Conservation (phyloP, 2,329 filamentous ascomycete species). For the Fusarium humuli region DNA sequence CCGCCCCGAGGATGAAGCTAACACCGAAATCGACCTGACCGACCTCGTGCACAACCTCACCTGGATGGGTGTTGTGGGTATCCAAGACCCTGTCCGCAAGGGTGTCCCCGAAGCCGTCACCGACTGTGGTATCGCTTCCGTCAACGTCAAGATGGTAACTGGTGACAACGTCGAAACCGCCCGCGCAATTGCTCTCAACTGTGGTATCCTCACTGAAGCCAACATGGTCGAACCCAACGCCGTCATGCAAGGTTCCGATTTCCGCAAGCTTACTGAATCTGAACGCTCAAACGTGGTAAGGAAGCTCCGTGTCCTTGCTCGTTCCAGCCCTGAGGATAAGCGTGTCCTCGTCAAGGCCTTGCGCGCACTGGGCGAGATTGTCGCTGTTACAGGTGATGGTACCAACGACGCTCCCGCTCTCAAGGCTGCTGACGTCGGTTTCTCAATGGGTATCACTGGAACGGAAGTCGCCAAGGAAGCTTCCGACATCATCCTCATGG, state of each 20-base stretch:
- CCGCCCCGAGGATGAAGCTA: slow-evolving; percentile 71
- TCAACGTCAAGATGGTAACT: slow-evolving; percentile 74
- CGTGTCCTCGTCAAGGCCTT: slow-evolving; percentile 72
- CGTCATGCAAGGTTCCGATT: slow-evolving; percentile 67
- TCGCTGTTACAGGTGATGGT: slow-evolving; percentile 74
- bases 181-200: slow-evolving; percentile 58
- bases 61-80: slow-evolving; percentile 66
- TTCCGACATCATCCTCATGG: slow-evolving; percentile 73
- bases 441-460: slow-evolving; percentile 75
- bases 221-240: slow-evolving; percentile 59
- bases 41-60: slow-evolving; percentile 58
- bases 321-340: slow-evolving; percentile 78
- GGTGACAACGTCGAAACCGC: slow-evolving; percentile 59
- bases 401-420: slow-evolving; percentile 75
- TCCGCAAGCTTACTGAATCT: slow-evolving; percentile 66
- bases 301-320: slow-evolving; percentile 74
- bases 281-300: slow-evolving; percentile 65
- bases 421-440: slow-evolving; percentile 74
- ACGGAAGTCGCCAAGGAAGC: slow-evolving; percentile 75
- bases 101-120: slow-evolving; percentile 72
- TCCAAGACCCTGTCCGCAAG: slow-evolving; percentile 73
- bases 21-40: slow-evolving; percentile 58
- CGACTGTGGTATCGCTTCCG: slow-evolving; percentile 72
- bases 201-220: slow-evolving; percentile 65
- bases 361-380: slow-evolving; percentile 73